Base-by-base conservation (phyloP, 1,284 basidiomycete species). In the Sporisorium graminicola region DNA sequence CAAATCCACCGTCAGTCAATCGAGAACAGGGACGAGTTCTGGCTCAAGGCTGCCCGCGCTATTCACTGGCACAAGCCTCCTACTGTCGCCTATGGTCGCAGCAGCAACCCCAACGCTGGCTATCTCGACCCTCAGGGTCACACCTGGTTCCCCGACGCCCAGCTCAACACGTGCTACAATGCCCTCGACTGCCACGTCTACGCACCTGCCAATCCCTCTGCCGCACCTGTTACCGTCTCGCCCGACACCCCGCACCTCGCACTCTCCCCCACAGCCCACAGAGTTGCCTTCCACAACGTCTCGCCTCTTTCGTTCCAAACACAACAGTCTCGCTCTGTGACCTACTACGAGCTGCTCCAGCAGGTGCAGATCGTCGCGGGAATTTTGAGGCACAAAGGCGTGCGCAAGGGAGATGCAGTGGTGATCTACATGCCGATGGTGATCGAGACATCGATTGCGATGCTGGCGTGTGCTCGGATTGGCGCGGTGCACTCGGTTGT, bases 401-500 rank as follows among this genome's bases (percentile, higher is more conserved):
- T 85, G 20, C 24, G 52, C 10, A 85, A 82, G 58, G 83, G 83
- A 8, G 83, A 85, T 66, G 55, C 69, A 0, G 81, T 82, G 51
- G 73, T 82, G 42, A 79, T 85, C 53, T 85, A 85, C 69, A 78
- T 84, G 74, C 82, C 84, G 35, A 85, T 85, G 83, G 74, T 84
- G 7, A 70, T 76, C 44, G 82, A 84, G 46, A 79, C 83, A 7
- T 77, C 78, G 12, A 64, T 84, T 35, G 81, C 83, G 3, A 82
- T 85, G 78, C 58, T 85, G 7, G 83, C 83, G 0, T 82, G 80
- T 56, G 79, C 81, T 0, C 52, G 83, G 24, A 75, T 85, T n/a
- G 83, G 83, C 6, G 83, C 82, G 12, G 78, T 85, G 14, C 81
- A 85, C 43, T 83, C 81, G 40, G 83, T 85, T 35, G 83, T 85